Percentiles rank a stretch among this genome's conserved stretches.
Evolutionary conservation across 2,329 filamentous ascomycete genomes (phyloP).

Genomic region (Aspergillus texensis): DNA sequence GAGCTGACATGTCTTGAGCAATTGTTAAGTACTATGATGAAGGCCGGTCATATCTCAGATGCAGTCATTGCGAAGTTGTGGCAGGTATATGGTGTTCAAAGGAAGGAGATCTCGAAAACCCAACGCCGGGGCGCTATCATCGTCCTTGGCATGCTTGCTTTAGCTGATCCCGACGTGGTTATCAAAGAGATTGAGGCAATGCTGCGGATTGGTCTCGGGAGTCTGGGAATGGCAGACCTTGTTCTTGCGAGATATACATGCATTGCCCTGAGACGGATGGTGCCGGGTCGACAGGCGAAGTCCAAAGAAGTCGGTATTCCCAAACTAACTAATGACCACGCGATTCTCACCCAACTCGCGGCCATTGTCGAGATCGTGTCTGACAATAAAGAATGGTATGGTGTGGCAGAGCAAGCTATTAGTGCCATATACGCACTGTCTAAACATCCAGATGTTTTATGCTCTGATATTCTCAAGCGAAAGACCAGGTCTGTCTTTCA

Average conservation of each 20-base stretch:
- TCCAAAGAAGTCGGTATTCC: constrained; percentile 66
- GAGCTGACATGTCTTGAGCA: constrained; percentile 96
- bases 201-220: constrained; percentile 83
- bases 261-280: constrained; percentile 87
- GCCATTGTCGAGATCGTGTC: constrained; percentile 83
- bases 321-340: constrained; percentile 88
- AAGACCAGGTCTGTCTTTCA: constrained; percentile 83
- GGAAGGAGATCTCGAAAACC: constrained; percentile 85
- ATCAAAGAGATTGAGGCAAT: constrained; percentile 95
- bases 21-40: constrained; percentile 96
- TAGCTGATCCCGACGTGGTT: constrained; percentile 89
- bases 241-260: constrained; percentile 94
- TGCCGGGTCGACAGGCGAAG: constrained; percentile 80
- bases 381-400: constrained; percentile 92
- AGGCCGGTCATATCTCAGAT: constrained; percentile 81
- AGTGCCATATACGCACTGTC: constrained; percentile 92
- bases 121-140: constrained; percentile 94
- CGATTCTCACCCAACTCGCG: constrained; percentile 77
- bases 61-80: constrained; percentile 88
- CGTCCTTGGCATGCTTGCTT: constrained; percentile 92
- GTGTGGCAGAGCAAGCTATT: constrained; percentile 93
- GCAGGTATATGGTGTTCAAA: constrained; percentile 96
- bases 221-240: constrained; percentile 77
- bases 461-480: constrained; percentile 83
- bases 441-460: constrained; percentile 90